phyloP scores from a whole-genome alignment of 495 filamentous ascomycete genomes.

The Aspergillus sclerotiicarbonarius region DNA sequence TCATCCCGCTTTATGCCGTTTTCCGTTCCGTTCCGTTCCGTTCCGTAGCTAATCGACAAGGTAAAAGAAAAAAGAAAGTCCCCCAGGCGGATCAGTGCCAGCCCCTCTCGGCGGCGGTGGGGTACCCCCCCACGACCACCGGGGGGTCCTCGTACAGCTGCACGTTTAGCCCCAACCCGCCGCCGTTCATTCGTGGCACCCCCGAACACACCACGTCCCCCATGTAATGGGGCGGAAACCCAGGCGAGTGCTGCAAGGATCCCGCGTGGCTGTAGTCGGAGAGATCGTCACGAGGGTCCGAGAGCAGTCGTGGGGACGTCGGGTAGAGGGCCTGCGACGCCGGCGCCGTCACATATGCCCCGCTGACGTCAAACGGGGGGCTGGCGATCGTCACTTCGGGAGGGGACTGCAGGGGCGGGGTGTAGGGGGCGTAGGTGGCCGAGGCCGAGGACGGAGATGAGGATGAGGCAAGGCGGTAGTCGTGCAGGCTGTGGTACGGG shows the following conservation, averaged over 20 bases:
- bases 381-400: constrained; percentile 37
- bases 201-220: constrained; percentile 31
- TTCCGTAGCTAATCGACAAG: not conserved
- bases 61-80: constrained; percentile 4
- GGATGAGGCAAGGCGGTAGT: constrained; percentile 35
- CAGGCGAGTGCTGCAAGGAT: constrained; percentile 31
- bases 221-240: constrained; percentile 35
- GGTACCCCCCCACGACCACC: constrained; percentile 27
- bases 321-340: constrained; percentile 34
- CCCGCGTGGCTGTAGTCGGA: constrained; percentile 30
- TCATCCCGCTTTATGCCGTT: constrained; percentile 12
- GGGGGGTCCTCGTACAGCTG: constrained; percentile 32
- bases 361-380: constrained; percentile 35
- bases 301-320: constrained; percentile 34
- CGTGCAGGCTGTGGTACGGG: constrained; percentile 35
- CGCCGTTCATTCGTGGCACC: constrained; percentile 27
- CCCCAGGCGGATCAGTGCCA: constrained; percentile 31
- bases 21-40: constrained; percentile 4
- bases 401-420: constrained; percentile 42
- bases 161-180: constrained; percentile 31
- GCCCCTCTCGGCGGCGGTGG: constrained; percentile 25
- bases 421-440: constrained; percentile 40
- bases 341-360: constrained; percentile 35
- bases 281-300: constrained; percentile 34
- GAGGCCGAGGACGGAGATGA: constrained; percentile 42